A percentile compares a stretch with the other conserved stretches of the same genome.
phyloP scores from a whole-genome alignment of 495 filamentous ascomycete species.

The Aspergillus mulundensis region DNA sequence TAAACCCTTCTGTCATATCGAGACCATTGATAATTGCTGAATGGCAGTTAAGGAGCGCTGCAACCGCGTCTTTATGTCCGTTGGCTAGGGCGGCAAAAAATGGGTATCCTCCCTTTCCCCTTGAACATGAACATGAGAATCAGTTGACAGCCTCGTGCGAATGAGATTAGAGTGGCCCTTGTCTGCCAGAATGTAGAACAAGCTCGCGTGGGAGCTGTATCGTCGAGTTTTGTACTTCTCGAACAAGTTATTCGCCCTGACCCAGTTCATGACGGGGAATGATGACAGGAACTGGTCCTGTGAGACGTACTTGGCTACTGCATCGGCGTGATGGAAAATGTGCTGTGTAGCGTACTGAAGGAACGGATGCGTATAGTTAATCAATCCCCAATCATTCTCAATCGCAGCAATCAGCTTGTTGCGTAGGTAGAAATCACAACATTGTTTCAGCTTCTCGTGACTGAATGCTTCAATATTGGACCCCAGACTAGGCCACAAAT shows the following conservation, averaged over 20 bases:
- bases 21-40: slow-evolving; percentile 12
- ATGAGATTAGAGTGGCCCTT: slow-evolving; percentile 37
- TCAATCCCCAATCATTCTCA: no score
- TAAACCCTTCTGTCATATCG: slow-evolving; percentile 14
- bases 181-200: slow-evolving; percentile 48
- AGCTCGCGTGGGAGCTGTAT: slow-evolving; percentile 30
- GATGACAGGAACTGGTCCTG: slow-evolving; percentile 36
- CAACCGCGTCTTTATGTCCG: slow-evolving; percentile 19
- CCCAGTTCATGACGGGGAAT: slow-evolving; percentile 35
- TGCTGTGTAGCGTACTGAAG: slow-evolving; percentile 41
- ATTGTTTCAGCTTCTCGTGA: slow-evolving; percentile 34
- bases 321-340: slow-evolving; percentile 44
- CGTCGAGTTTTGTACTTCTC: slow-evolving; percentile 25
- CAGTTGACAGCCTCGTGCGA: slow-evolving; percentile 12
- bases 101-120: slow-evolving; percentile 36
- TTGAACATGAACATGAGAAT: not conserved
- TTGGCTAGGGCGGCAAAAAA: slow-evolving; percentile 41
- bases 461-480: slow-evolving; percentile 20
- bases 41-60: slow-evolving; percentile 24
- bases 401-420: no score
- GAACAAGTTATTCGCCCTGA: slow-evolving; percentile 33
- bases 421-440: slow-evolving; percentile 29
- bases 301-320: slow-evolving; percentile 26
- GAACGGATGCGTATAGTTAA: slow-evolving; percentile 45
- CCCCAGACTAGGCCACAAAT: slow-evolving; percentile 30